Percentiles rank a stretch among this genome's conserved stretches.
Evolutionary conservation across 768 basidiomycete genomes (phyloP).

Genomic region (Tulasnella calospora): DNA sequence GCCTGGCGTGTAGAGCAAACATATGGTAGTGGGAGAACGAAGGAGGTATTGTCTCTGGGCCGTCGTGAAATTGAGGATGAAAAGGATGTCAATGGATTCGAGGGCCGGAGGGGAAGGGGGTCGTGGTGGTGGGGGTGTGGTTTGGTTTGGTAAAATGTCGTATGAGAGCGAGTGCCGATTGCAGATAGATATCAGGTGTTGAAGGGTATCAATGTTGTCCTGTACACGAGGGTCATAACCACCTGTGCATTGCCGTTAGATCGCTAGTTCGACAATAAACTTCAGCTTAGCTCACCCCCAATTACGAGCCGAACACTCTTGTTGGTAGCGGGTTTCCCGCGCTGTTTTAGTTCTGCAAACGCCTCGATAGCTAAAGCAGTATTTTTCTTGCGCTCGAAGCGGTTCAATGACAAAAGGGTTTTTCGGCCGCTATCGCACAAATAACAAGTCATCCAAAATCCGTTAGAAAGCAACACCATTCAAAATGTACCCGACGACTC

Average conservation of each 20-base stretch:
- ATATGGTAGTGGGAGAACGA: slow-evolving; percentile 56
- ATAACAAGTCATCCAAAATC: background rate
- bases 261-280: background rate
- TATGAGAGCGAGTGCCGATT: slow-evolving; percentile 52
- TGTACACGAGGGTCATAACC: slow-evolving; percentile 85
- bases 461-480: slow-evolving; percentile 16
- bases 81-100: slow-evolving; percentile 58
- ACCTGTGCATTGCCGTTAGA: slow-evolving; percentile 43
- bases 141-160: slow-evolving; percentile 25
- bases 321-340: slow-evolving; percentile 32
- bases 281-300: slow-evolving; percentile 49
- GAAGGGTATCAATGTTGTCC: slow-evolving; percentile 71
- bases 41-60: slow-evolving; percentile 79
- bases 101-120: slow-evolving; percentile 29
- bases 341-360: slow-evolving; percentile 55
- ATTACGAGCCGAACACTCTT: slow-evolving; percentile 62
- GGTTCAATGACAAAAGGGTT: slow-evolving; percentile 82
- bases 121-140: slow-evolving; percentile 21
- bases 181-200: slow-evolving; percentile 55
- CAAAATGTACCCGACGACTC: slow-evolving; percentile 2
- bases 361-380: slow-evolving; percentile 71
- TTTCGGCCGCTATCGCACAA: slow-evolving; percentile 48
- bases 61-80: slow-evolving; percentile 89
- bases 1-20: slow-evolving; percentile 83
- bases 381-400: slow-evolving; percentile 96